Base-by-base conservation (phyloP, 176 grass and related monocot species). In the Triticum monococcum region DNA sequence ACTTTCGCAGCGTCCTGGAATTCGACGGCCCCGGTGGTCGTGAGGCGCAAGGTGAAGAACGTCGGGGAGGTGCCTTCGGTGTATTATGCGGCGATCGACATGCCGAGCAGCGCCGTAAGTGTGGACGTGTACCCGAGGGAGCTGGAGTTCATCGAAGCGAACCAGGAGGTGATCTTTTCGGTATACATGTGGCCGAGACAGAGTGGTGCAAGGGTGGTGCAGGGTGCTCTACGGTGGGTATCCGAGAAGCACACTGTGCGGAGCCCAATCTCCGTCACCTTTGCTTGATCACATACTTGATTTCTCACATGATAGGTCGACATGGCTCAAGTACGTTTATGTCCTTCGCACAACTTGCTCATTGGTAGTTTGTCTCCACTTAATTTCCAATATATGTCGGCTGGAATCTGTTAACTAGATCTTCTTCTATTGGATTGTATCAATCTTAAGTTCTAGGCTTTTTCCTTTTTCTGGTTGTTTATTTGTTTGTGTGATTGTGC, bases 161-260 rank as follows among this genome's bases (percentile, higher is more conserved):
- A 81, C 38, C 75, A 91, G 46, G 85, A 84, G 76, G 13, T 37
- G 60, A 69, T 9, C 16, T 91, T 91, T 85, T 20, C 23, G 9
- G 84, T 84, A 20, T 0, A 61, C 24, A 17, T 87, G 81, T 52
- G 37, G 59, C 80, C 77, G 16, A 52, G 9, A 20, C 54, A 67
- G 35, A 46, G 17, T 1, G 22, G 14, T 2, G 20, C 54, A 14
- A 11, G 5, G 13, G 3, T 86, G 78, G 64, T 78, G 35, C 83
- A 92, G 17, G 90, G 90, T 0, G 72, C 79, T 3, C 66, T 92
- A 8, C 83, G 87, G 13, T 92, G 90, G 90, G 83, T 89, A 43
- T 92, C 90, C 0, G 83, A 83, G 20, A 83, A 8, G 45, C 74
- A 83, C 65, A 81, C 83, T 13, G 90, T 92, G 2, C 38, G 83